These are phyloP conservation scores for Akanthomyces lecanii DNA, from an alignment of 2,329 filamentous ascomycete species.

Conservation along the genomic window DNA sequence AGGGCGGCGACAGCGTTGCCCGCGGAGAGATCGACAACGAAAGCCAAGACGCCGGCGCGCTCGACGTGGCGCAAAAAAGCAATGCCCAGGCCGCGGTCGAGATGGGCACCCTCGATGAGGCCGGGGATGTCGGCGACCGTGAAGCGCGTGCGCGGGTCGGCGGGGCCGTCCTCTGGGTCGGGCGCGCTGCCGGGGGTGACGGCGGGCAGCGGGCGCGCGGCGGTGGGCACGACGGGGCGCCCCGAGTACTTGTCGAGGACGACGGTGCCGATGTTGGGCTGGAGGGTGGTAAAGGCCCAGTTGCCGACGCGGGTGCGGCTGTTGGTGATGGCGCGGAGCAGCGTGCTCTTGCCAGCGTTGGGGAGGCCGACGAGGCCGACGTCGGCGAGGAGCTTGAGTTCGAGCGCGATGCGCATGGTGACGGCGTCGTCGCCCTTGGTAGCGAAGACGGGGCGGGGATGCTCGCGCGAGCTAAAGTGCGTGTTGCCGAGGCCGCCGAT, in stretches of 20 bases:
- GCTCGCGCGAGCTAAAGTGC: conserved; percentile 77
- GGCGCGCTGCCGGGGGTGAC: conserved; percentile 31
- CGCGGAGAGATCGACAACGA: conserved; percentile 80
- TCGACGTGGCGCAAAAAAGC: conserved; percentile 93
- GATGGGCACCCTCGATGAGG: conserved; percentile 84
- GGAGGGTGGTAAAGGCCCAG: conserved; percentile 95
- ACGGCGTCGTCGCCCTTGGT: conserved; percentile 80
- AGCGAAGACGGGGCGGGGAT: conserved; percentile 76
- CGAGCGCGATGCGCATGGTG: conserved; percentile 75
- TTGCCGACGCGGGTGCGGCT: conserved; percentile 84
- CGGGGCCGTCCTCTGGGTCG: conserved; percentile 36
- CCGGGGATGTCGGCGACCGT: conserved; percentile 96
- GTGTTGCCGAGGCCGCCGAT: conserved; percentile 90
- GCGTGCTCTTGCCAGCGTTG: conserved; percentile 92
- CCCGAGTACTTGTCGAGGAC: conserved; percentile 84
- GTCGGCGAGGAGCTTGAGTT: conserved; percentile 92
- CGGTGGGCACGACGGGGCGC: conserved; percentile 51
- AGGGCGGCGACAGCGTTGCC: conserved; percentile 77
- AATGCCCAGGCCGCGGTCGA: conserved; percentile 85
- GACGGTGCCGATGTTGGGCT: conserved; percentile 93
- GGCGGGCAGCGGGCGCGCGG: conserved; percentile 26
- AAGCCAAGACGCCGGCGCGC: conserved; percentile 85
- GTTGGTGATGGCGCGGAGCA: conserved; percentile 81
- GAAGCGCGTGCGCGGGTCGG: conserved; percentile 67
- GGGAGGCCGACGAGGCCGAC: conserved; percentile 91